Evolutionary conservation across 2,329 filamentous ascomycete species (phyloP), one percentile per base, ranked within the genome.

Genomic region (Cercospora janseana): DNA sequence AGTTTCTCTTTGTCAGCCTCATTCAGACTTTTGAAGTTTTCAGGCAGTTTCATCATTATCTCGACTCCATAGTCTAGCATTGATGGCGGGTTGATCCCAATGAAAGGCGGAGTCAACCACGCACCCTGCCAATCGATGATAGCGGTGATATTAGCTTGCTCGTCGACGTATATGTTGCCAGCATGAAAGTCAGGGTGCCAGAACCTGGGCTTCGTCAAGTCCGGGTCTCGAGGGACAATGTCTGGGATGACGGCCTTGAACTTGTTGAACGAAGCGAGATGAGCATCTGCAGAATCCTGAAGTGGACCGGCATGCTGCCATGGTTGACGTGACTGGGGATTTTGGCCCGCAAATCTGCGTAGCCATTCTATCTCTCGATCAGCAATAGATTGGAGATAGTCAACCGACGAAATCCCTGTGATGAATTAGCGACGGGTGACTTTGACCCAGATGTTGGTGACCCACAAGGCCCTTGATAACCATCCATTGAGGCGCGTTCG

Each of bases 81-180:
- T 15, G 40, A 27, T 43, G 40, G 23, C 28, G 40, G 40, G 20
- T 43, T 43, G 20, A 43, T 43, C 28, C 40, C 40, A 28, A 43
- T 43, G 16, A 43, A 43, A 29, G 40, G 40, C 16, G 40, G 24
- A 27, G 40, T 43, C 10, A 43, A 5, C 60, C 65, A 72, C 6
- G 50, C 59, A 12, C 64, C 63, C 57, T 73, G 67, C 70, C 71
- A 74, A 56, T 75, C 69, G 46, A 75, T 72, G 7, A 75, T 49
- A 43, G 66, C 63, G 4, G 69, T 66, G 24, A 74, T 66, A 27
- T 55, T 57, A 34, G 58, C 57, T n/a, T 62, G 53, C n/a, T 68
- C 31, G 40, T 43, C 40, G 20, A 72, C 63, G 51, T 73, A 73
- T 18, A 74, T 57, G 50, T 72, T 74, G 3, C 57, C 57, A 12